Percentiles rank a stretch among this genome's conserved stretches.
Conservation (phyloP, 116 monocot species). For the Thalassia testudinum region DNA sequence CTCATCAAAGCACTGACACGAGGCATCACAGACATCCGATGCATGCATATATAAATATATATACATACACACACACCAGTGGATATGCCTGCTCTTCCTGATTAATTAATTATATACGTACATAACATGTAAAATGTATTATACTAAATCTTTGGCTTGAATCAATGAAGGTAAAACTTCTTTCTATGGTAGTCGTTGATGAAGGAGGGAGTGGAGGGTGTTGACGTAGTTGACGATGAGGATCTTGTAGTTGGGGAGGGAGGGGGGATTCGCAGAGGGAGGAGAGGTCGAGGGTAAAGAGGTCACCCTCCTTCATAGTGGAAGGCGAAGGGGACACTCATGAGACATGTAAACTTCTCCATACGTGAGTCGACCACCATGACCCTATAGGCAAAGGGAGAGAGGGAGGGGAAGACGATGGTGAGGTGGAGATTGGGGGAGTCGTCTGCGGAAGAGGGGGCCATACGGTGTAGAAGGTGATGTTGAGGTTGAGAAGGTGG, state of each 20-base stretch:
- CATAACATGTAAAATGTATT: too few relatives aligned
- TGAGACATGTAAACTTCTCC: conserved; percentile 93
- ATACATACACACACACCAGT: too few relatives aligned
- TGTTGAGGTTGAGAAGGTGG: conserved; percentile 83
- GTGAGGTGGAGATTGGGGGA: conserved; percentile 21
- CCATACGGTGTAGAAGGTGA: conserved; percentile 98
- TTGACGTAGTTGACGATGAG: conserved; percentile 85
- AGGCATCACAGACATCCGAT: too few relatives aligned
- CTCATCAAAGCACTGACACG: too few relatives aligned
- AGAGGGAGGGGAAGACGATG: too few relatives aligned
- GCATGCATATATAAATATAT: too few relatives aligned
- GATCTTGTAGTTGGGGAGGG: conserved; percentile 16
- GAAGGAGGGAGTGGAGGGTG: conserved; percentile 42
- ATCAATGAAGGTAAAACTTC: too few relatives aligned
- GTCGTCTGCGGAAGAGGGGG: conserved; percentile 83
- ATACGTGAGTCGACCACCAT: conserved; percentile 88
- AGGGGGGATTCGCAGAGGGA: conserved; percentile 10
- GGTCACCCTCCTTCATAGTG: conserved; percentile 38
- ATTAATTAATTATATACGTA: too few relatives aligned
- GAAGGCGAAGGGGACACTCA: conserved; percentile 93
- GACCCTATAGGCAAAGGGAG: conserved; percentile 40
- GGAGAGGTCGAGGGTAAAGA: conserved; percentile 50
- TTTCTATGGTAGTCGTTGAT: too few relatives aligned
- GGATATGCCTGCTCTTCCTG: too few relatives aligned
- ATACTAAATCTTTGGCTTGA: too few relatives aligned